Evolutionary conservation across 345 rosid species (phyloP), one percentile per base, ranked within the genome.

Genomic region (Triadica sebifera): DNA sequence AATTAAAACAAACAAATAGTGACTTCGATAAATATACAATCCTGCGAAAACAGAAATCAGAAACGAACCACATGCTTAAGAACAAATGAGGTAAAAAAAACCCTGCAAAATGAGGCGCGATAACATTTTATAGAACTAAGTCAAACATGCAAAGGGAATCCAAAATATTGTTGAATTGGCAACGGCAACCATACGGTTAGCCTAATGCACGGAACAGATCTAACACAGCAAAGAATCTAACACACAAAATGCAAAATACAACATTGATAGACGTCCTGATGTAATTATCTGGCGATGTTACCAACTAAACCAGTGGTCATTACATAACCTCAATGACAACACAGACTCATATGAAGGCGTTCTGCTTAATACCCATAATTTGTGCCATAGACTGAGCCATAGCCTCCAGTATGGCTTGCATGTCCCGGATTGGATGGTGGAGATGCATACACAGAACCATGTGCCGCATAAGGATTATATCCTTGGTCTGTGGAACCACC

Each of bases 381-480:
- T 12, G 93, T 81, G 73, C 89, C 93, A 66, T 88, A 94, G 46
- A 86, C 91, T 0, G 94, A 84, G 51, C 91, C 84, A 12, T 92
- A 92, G 4, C 93, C 95, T 34, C 94, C 93, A 9, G 85, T 15
- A 61, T 82, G 83, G 47, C 88, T 85, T 4, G 78, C 65, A 25
- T 88, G 92, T 25, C 86, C 87, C 29, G 83, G 93, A 77, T 90
- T 93, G 6, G 98, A 84, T 59, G 90, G 89, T 2, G 98, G 95
- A 3, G 97, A 85, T 22, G 97, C 85, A 43, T 94, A 94, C 38
- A 91, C 84, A 12, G 98, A 89, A 47, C 97, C 79, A 3, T 92
- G 98, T 41, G 87, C 81, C 38, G 92, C 92, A 53, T 95, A 95
- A 0, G 98, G 91, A 81, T 91, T 91, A 81, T 93, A 95, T 12